Base-by-base conservation (phyloP, 306 rosid genomes). In the Prunus kanzakura region DNA sequence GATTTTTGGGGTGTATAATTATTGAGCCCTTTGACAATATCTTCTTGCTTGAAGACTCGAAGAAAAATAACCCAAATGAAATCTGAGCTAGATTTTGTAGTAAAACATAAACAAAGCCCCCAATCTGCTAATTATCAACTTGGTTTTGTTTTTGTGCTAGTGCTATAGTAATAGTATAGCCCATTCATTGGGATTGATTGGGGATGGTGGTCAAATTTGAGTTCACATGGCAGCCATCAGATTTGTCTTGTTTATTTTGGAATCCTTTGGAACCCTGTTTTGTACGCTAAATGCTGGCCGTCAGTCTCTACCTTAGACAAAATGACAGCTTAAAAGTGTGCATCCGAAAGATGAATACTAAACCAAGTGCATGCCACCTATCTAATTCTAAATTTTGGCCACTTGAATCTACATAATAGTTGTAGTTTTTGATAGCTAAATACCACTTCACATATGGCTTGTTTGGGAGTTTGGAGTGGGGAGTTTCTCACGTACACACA, bases 311-410 rank as follows among this genome's bases (percentile, higher is more conserved):
- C 64, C 35, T 11, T 11, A 23, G 2, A 25, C 29, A 25, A 58
- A 58, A 58, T 58, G 64, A 58, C 64, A 58, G 35, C 64, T 58
- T 58, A 11, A 58, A 58, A 58, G 64, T 58, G 9, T 51, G 57
- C 62, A 56, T 56, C 14, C 9, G 10, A 25, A 0, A 25, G 25
- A 25, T 25, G 25, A 25, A 25, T 25, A 25, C 25, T 25, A 25
- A 25, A 25, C 25, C 25, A 25, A 25, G 1, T 25, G 25, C 25
- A 25, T 25, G 25, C 25, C 25, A 25, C 25, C 25, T 25, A 25
- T 25, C 25, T 25, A 25, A 25, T 25, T n/a, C 8, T 55, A 55
- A n/a, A 55, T 2, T 55, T n/a, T 55, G 61, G 61, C 61, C 13
- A 8, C 61, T 55, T 55, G 27, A 55, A 55, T n/a, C 61, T n/a